phyloP scores from a whole-genome alignment of 495 filamentous ascomycete species.

The Gamarada debralockiae region DNA sequence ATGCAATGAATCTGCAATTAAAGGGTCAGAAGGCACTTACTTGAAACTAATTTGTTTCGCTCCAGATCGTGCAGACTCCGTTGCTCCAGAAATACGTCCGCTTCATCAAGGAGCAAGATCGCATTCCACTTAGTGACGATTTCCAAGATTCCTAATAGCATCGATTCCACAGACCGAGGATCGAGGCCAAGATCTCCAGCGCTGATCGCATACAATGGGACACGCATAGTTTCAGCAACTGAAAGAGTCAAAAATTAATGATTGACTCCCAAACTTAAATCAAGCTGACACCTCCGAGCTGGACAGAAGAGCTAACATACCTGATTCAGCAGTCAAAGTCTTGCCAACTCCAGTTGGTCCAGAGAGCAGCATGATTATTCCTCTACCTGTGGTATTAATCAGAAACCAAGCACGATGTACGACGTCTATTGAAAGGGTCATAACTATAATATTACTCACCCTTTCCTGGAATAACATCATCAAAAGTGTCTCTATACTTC shows the following conservation, averaged over 20 bases:
- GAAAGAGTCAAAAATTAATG: too few relatives aligned
- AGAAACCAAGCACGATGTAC: too few relatives aligned
- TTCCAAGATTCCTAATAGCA: conserved; percentile 75
- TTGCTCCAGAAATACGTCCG: too few relatives aligned
- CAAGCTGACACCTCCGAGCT: background rate
- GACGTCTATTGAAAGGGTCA: too few relatives aligned
- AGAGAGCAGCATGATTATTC: conserved; percentile 68
- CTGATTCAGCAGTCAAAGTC: conserved; percentile 82
- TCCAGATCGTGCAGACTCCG: conserved; percentile 63
- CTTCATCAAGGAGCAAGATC: conserved; percentile 68
- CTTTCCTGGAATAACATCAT: conserved; percentile 66
- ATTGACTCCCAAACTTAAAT: too few relatives aligned
- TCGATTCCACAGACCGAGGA: conserved; percentile 61
- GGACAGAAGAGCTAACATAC: too few relatives aligned
- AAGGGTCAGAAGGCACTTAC: too few relatives aligned
- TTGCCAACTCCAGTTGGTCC: conserved; percentile 84
- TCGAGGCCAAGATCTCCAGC: conserved; percentile 78
- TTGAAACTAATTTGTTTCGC: conserved; percentile 73
- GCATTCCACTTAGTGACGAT: conserved; percentile 83
- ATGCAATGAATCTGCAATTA: too few relatives aligned
- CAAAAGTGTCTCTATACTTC: conserved; percentile 73
- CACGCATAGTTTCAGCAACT: conserved; percentile 73
- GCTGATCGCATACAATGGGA: conserved; percentile 77
- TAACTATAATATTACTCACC: too few relatives aligned
- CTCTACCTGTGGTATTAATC: conserved; percentile 71